Evolutionary conservation across 768 basidiomycete genomes (phyloP), one percentile per base, ranked within the genome.

Genomic region (Phallus indusiatus): DNA sequence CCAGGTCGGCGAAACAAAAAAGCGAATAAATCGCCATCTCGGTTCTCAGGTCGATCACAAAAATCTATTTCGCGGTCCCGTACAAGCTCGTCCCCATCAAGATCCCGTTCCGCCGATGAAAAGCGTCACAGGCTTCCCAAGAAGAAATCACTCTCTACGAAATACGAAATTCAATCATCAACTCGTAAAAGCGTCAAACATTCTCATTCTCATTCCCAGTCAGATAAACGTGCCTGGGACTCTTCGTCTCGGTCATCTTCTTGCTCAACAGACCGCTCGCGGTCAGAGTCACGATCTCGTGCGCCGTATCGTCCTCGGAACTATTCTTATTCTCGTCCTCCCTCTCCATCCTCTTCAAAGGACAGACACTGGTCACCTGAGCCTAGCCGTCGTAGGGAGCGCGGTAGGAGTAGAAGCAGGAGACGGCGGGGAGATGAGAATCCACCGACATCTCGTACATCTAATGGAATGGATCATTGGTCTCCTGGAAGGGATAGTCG

Each of bases 291-390:
- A n/a, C 53, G 53, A 5, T 34, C 53, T 36, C 21, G 21, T 20
- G 17, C 18, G n/a, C 24, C 53, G 2, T 54, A 28, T 54, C 53
- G 53, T 54, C 53, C 28, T 2, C 53, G 53, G 12, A 54, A 36
- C 10, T 54, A 54, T 35, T 54, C 53, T 5, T 54, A 54, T 36
- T 54, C 53, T 20, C 53, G 53, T 10, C 53, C 53, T 2, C 53
- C 53, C 12, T 54, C 53, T 2, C 53, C 53, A 16, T 54, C 53
- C 14, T 20, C 34, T 17, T 17, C 24, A 20, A 54, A 20, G 28
- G 34, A 54, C 18, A 24, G 53, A 36, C 53, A 54, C n/a, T 54
- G 53, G 53, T 54, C 53, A 14, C 53, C 53, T 7, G 53, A 54
- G 14, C 24, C 24, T 17, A 35, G 10, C 10, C 53, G 53, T 54